Conservation (phyloP, 23 red algal species). For the Gracilaria gracilis region DNA sequence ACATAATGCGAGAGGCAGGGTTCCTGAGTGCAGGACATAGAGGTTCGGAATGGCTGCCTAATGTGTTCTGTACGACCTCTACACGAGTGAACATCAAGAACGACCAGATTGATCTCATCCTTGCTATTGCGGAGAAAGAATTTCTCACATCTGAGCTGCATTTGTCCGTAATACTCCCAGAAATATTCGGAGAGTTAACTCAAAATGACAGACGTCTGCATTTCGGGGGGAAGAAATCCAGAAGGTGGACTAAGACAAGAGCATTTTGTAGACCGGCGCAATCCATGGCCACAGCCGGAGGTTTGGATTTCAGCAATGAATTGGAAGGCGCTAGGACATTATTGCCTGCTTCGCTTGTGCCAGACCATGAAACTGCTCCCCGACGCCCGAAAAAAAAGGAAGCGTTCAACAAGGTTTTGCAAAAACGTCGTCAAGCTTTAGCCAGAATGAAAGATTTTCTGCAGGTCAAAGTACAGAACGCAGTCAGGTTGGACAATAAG, state of each 20-base stretch:
- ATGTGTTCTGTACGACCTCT: neutral
- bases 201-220: neutral
- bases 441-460: neutral
- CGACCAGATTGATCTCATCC: neutral
- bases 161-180: neutral
- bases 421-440: neutral
- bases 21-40: neutral
- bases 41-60: neutral
- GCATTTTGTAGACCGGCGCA: neutral
- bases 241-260: neutral
- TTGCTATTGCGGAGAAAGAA: neutral
- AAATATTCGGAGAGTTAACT: neutral
- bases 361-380: too few relatives aligned
- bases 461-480: too few relatives aligned
- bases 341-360: too few relatives aligned
- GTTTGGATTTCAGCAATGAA: too few relatives aligned
- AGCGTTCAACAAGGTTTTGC: neutral
- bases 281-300: neutral
- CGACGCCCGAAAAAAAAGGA: too few relatives aligned
- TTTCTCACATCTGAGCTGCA: neutral
- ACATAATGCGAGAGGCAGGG: neutral
- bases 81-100: neutral
- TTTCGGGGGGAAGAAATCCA: conserved; percentile 11
- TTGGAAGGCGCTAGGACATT: too few relatives aligned
- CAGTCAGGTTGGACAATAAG: too few relatives aligned